Conservation (phyloP, 148 eudicot species). For the Spergularia marina region DNA sequence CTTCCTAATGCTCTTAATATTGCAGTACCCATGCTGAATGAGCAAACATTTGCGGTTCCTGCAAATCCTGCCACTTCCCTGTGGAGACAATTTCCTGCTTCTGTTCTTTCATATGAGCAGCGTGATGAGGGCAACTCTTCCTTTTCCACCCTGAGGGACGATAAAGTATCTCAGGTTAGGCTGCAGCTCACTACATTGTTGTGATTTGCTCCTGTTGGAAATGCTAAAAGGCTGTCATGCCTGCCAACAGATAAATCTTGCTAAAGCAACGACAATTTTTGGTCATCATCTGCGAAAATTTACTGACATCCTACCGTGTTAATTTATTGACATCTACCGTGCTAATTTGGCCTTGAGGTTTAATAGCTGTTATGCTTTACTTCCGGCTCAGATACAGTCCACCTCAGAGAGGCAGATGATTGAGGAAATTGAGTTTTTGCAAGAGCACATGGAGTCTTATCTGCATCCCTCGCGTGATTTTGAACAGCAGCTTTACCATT, state of each 20-base stretch:
- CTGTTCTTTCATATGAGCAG: conserved; percentile 65
- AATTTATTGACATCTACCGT: not conserved
- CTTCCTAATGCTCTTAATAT: conserved; percentile 10
- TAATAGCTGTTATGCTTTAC: not conserved
- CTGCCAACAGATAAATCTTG: not conserved
- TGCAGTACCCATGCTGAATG: conserved; percentile 61
- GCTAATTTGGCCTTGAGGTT: not conserved
- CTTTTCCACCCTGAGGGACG: conserved; percentile 41
- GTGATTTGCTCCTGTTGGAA: not conserved
- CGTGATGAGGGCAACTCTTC: conserved; percentile 51
- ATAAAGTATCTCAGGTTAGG: conserved; percentile 58
- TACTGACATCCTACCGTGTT: not conserved
- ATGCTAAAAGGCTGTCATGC: not conserved
- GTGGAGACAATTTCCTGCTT: conserved; percentile 54
- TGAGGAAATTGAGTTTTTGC: conserved; percentile 28
- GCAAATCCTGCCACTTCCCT: conserved; percentile 39
- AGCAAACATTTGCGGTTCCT: conserved; percentile 45
- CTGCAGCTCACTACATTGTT: conserved; percentile 1
- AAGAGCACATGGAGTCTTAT: conserved; percentile 34
- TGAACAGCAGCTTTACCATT: conserved; percentile 47
- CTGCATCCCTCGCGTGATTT: conserved; percentile 42
- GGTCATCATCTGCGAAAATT: not conserved
- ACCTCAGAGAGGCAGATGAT: conserved; percentile 39
- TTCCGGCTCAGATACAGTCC: conserved; percentile 32
- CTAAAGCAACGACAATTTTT: not conserved